Base-by-base conservation (phyloP, 768 basidiomycete genomes). In the Hortiboletus flavorubellus region DNA sequence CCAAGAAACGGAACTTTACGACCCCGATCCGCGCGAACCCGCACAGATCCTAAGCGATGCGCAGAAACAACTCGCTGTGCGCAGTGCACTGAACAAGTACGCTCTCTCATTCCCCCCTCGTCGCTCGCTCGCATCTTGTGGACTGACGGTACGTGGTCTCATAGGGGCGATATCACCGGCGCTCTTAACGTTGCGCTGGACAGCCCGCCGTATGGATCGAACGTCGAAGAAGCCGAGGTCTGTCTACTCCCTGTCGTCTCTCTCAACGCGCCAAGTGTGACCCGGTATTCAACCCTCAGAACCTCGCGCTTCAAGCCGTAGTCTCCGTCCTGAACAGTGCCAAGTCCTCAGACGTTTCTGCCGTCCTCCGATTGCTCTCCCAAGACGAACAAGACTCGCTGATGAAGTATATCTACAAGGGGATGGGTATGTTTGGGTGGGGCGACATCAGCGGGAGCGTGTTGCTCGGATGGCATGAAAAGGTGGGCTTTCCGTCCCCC, bases 371-470 rank as follows among this genome's bases (percentile, higher is more conserved):
- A 64, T 70, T 78, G 0, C 79, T 98, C 31, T 80, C 86, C 3
- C 80, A 80, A 61, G 87, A 91, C 49, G 75, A 80, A 42, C 91
- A 94, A 65, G 96, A 97, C 66, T 90, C 87, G 33, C 79, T 98
- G 51, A 98, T 97, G 96, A 96, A 95, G 69, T 98, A 96, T 67
- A 76, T 98, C 15, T 98, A 98, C 82, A 98, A 98, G 75, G 95
- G 92, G 15, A 98, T 97, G 95, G 82, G 78, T 16, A 71, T 79
- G 64, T 76, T 78, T 2, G 84, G 78, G 14, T 78, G 80, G 69
- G 79, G 82, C 31, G 85, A 86, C 59, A 76, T 85, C 53, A 82
- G 78, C 61, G 84, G 84, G 41, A 85, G 83, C 59, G 84, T 87
- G 35, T 72, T 88, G 35, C 71, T 70, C 12, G 89, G 86, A 12